Percentiles rank a stretch among this genome's conserved stretches.
Conservation (phyloP, 2,329 filamentous ascomycete species). For the Helotiales sp. region DNA sequence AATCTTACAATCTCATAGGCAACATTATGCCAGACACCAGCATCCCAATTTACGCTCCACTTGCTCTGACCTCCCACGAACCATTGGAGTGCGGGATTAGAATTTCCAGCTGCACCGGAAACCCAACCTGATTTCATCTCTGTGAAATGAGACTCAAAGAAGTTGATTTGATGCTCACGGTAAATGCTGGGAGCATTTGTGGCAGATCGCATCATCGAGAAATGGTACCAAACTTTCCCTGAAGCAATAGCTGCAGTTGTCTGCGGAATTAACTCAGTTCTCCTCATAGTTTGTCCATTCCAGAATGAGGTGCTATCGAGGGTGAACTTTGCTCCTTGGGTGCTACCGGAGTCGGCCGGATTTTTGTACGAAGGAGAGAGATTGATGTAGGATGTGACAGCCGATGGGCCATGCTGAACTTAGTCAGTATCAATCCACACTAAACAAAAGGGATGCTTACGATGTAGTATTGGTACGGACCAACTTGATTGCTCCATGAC, state of each 20-base stretch:
- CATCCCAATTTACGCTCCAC: conserved; percentile 65
- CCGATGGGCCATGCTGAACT: conserved; percentile 59
- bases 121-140: conserved; percentile 74
- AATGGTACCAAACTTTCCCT: conserved; percentile 74
- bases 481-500: conserved; percentile 72
- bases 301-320: conserved; percentile 68
- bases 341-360: conserved; percentile 60
- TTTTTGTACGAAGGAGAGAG: conserved; percentile 56
- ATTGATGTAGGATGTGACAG: conserved; percentile 47
- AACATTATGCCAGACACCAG: conserved; percentile 75
- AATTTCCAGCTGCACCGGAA: conserved; percentile 50
- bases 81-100: conserved; percentile 66
- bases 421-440: conserved; percentile 11
- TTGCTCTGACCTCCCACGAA: conserved; percentile 63
- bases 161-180: conserved; percentile 69
- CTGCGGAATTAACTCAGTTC: conserved; percentile 76
- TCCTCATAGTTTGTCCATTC: conserved; percentile 74
- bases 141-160: conserved; percentile 74
- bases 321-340: conserved; percentile 71
- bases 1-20: conserved; percentile 67
- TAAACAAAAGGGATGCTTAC: conserved; percentile 19
- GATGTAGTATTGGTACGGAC: conserved; percentile 78
- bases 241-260: conserved; percentile 66
- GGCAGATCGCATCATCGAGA: conserved; percentile 64
- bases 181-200: conserved; percentile 64